A percentile compares a stretch with the other conserved stretches of the same genome.
Evolutionary conservation across 352 stramenopile species (phyloP).

Genomic region (Pythium guiyangense): DNA sequence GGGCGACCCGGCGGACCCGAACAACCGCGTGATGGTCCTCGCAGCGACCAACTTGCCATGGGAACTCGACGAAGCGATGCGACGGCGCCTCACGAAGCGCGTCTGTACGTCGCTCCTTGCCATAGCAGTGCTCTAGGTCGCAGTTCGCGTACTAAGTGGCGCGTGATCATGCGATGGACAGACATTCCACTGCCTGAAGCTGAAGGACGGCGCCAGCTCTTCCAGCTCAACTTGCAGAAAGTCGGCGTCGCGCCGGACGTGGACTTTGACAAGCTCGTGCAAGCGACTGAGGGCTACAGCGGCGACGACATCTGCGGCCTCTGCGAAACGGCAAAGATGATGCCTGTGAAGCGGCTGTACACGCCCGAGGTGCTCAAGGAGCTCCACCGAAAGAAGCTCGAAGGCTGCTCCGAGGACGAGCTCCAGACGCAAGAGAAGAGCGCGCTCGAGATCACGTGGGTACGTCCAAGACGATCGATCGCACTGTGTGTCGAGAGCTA

Average conservation of each 20-base stretch:
- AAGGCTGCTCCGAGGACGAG: constrained; percentile 48
- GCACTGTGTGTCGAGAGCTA: neutral
- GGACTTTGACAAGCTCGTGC: constrained; percentile 62
- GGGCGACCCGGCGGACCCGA: constrained; percentile 14
- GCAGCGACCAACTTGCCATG: constrained; percentile 96
- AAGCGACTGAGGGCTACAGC: constrained; percentile 63
- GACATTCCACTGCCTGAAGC: constrained; percentile 54
- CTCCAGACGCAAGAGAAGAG: constrained; percentile 55
- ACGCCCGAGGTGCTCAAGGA: constrained; percentile 62
- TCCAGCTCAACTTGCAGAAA: constrained; percentile 66
- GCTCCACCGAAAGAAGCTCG: constrained; percentile 47
- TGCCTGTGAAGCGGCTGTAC: constrained; percentile 78
- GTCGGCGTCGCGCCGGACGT: constrained; percentile 83
- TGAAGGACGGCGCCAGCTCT: constrained; percentile 59
- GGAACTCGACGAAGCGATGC: constrained; percentile 96
- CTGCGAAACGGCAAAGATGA: constrained; percentile 73
- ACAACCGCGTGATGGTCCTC: constrained; percentile 87
- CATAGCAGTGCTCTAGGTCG: neutral
- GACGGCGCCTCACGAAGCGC: constrained; percentile 93
- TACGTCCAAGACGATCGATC: constrained; percentile 1
- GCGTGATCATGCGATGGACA: neutral
- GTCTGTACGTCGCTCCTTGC: constrained; percentile 69
- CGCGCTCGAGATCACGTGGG: constrained; percentile 47
- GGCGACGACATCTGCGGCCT: constrained; percentile 55
- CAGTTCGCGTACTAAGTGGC: neutral